Conservation (phyloP, 192 early-diverging fungal genomes). For the Pilaira anomala region DNA sequence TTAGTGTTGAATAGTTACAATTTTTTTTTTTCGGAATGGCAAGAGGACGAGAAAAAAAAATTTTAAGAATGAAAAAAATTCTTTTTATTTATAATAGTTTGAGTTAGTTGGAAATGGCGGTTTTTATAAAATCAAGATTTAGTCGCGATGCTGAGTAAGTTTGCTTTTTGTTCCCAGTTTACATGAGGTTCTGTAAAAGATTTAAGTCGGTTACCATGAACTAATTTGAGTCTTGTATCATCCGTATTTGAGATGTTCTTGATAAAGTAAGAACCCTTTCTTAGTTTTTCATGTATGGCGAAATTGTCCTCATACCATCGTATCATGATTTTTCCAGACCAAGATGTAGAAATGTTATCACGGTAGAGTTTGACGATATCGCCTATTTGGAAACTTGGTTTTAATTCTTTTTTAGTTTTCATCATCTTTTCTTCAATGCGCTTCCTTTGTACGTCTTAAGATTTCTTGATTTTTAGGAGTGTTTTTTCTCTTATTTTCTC, state of each 20-base stretch:
- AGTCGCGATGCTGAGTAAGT: too few relatives aligned
- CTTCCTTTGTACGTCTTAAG: neutral
- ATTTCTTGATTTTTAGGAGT: neutral
- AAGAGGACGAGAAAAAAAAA: too few relatives aligned
- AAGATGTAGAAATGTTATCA: neutral
- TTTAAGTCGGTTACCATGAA: neutral
- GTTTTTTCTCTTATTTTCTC: neutral
- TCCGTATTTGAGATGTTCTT: neutral
- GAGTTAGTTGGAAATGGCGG: too few relatives aligned
- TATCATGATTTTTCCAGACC: neutral
- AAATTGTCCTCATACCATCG: neutral
- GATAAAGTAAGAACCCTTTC: neutral
- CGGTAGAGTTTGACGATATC: too few relatives aligned
- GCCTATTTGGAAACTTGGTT: neutral
- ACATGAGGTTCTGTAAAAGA: neutral
- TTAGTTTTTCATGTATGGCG: neutral
- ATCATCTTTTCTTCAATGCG: neutral
- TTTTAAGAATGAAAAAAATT: too few relatives aligned
- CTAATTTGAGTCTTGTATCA: neutral
- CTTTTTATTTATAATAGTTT: too few relatives aligned
- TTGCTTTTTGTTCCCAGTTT: neutral
- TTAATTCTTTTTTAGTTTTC: neutral
- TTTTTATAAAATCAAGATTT: too few relatives aligned
- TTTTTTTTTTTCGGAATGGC: too few relatives aligned
- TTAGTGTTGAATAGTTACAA: too few relatives aligned